Evolutionary conservation across 176 grass and related monocot genomes (phyloP).

Genomic region (Oryza glumipatula): DNA sequence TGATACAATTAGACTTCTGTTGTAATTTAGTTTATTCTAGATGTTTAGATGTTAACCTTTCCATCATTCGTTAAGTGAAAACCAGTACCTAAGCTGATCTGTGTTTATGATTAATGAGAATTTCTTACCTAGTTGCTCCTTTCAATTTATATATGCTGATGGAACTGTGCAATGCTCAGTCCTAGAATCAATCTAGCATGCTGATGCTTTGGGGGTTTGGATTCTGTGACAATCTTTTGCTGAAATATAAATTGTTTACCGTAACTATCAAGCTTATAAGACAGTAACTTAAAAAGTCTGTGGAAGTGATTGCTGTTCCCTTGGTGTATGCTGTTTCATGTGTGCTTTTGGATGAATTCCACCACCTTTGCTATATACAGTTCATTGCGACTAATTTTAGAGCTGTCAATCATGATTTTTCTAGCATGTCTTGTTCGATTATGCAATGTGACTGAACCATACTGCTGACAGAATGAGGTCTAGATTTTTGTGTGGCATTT

Average conservation of each 20-base stretch:
- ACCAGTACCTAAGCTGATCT: background rate
- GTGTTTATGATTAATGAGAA: background rate
- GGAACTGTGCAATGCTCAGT: background rate
- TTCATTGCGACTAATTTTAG: background rate
- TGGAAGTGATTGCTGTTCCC: background rate
- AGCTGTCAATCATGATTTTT: background rate
- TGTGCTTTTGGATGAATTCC: background rate
- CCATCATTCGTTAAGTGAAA: background rate
- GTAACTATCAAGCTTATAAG: conserved; percentile 5
- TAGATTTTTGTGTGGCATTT: background rate
- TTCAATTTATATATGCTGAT: background rate
- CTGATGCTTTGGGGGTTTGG: background rate
- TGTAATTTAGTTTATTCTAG: conserved; percentile 10
- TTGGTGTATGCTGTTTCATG: background rate
- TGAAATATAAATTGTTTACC: background rate
- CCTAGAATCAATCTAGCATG: background rate
- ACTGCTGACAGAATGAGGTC: background rate
- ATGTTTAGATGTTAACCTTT: conserved; percentile 17
- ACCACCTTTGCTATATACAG: background rate
- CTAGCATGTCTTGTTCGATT: background rate
- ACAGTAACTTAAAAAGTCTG: background rate
- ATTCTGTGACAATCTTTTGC: background rate
- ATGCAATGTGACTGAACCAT: background rate
- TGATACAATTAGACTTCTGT: conserved; percentile 15
- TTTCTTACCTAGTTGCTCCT: background rate